These are phyloP conservation scores for Paraglomus brasilianum DNA, from an alignment of 192 early-diverging fungal genomes.

Conservation along the genomic window DNA sequence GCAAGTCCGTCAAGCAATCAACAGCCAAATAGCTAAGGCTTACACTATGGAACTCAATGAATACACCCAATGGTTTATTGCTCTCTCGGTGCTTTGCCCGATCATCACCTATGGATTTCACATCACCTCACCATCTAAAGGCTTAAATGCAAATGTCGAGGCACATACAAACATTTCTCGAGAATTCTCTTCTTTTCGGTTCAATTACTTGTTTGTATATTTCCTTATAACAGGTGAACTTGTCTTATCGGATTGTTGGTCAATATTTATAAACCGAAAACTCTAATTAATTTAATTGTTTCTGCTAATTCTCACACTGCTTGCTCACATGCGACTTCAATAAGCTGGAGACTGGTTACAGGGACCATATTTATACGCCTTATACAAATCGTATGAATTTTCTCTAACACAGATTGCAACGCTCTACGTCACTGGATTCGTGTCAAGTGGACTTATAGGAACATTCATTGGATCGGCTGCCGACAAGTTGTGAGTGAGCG, in stretches of 20 bases:
- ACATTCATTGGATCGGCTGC: slow-evolving; percentile 68
- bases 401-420: slow-evolving; percentile 58
- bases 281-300: neutral
- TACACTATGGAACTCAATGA: too few species aligned
- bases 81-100: too few species aligned
- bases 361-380: slow-evolving; percentile 64
- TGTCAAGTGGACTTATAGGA: slow-evolving; percentile 68
- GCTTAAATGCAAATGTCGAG: too few species aligned
- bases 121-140: too few species aligned
- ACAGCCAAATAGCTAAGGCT: too few species aligned
- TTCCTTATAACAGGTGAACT: slow-evolving; percentile 36
- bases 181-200: slow-evolving; percentile 25
- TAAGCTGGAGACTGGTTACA: slow-evolving; percentile 54
- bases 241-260: neutral
- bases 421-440: slow-evolving; percentile 72
- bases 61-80: too few species aligned
- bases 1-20: too few species aligned
- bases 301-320: neutral
- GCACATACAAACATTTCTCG: too few species aligned
- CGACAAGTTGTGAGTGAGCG: slow-evolving; percentile 57
- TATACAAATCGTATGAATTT: slow-evolving; percentile 63
- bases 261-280: neutral
- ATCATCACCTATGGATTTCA: too few species aligned
- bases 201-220: slow-evolving; percentile 35
- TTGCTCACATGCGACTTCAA: neutral